Evolutionary conservation across 75 land plant species (phyloP).

Genomic region (Azolla pinnata): DNA sequence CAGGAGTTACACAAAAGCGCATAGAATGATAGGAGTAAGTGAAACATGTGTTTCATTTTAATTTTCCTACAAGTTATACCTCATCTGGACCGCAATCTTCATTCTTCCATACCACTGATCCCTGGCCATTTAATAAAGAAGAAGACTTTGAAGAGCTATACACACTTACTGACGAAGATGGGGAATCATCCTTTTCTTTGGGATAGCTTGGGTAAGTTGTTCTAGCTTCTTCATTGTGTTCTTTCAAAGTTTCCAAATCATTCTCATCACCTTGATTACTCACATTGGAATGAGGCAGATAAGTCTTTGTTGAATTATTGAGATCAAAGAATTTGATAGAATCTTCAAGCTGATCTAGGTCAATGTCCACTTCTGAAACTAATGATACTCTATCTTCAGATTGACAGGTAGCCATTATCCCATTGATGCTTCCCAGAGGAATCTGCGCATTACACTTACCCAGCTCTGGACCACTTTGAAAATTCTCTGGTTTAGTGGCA

Average conservation of each 20-base stretch:
- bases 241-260: too few species aligned
- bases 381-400: not conserved
- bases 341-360: not conserved
- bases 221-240: too few species aligned
- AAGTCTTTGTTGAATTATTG: not conserved
- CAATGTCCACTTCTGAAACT: not conserved
- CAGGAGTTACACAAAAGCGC: not conserved
- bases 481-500: too few species aligned
- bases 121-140: not conserved
- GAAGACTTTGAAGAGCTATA: not conserved
- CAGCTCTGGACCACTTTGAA: too few species aligned
- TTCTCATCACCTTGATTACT: too few species aligned
- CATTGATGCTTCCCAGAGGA: too few species aligned
- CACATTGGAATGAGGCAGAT: not conserved
- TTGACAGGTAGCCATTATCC: too few species aligned
- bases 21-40: not conserved
- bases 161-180: slow-evolving; percentile 3
- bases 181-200: not conserved
- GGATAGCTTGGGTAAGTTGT: not conserved
- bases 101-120: slow-evolving; percentile 12
- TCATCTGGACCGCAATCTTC: slow-evolving; percentile 32
- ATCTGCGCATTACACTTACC: too few species aligned
- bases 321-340: slow-evolving; percentile 6
- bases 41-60: not conserved
- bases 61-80: slow-evolving; percentile 11